phyloP scores from a whole-genome alignment of 352 stramenopile species.

The Phytophthora multivora region DNA sequence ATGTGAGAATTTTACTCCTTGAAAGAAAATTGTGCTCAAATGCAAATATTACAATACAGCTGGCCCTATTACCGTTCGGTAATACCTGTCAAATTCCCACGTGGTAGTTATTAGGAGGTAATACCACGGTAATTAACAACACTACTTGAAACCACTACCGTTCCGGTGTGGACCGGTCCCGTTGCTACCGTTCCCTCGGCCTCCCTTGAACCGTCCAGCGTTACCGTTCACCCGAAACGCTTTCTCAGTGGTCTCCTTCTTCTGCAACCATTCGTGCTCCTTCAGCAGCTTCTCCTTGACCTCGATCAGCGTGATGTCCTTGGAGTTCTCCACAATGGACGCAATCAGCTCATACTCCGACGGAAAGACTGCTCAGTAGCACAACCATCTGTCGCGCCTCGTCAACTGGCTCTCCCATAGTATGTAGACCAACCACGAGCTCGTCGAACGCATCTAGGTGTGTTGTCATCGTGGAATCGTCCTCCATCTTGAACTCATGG shows the following conservation, averaged over 20 bases:
- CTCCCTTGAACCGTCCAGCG: conserved; percentile 1
- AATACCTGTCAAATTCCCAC: neutral
- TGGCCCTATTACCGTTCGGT: neutral
- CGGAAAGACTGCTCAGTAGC: neutral
- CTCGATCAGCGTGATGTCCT: neutral
- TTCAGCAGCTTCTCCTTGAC: neutral
- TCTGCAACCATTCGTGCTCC: neutral
- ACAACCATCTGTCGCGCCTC: neutral
- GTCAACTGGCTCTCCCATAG: neutral
- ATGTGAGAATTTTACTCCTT: neutral
- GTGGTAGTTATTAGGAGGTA: conserved; percentile 1
- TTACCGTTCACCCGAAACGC: conserved; percentile 1
- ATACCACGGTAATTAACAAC: conserved; percentile 1
- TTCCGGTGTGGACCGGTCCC: neutral
- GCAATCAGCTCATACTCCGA: neutral
- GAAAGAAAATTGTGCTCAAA: neutral
- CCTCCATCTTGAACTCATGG: conserved; percentile 38
- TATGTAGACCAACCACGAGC: neutral
- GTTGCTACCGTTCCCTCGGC: neutral
- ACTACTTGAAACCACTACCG: neutral
- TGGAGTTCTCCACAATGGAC: neutral
- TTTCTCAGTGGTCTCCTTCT: conserved; percentile 1
- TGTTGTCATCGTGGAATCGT: neutral
- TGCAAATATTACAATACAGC: neutral
- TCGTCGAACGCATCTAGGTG: neutral